Evolutionary conservation across 108 stramenopile genomes (phyloP), one percentile per base, ranked within the genome.

Genomic region (Skeletonema menzelii): DNA sequence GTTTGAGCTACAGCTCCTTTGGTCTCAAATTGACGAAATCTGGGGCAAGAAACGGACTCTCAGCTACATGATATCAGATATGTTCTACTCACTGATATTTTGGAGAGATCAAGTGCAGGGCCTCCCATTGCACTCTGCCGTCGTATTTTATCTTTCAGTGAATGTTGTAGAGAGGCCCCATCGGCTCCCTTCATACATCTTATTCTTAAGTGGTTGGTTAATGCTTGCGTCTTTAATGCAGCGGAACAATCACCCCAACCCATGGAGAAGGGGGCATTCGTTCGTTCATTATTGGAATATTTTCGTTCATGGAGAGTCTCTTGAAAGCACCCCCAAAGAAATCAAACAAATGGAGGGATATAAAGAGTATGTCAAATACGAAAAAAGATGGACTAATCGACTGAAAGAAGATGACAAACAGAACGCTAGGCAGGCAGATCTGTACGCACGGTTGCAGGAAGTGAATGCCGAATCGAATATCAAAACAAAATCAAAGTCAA

Each of bases 31-130:
- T 34, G 84, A 88, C 38, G 91, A 92, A 66, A 80, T 92, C 20
- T 65, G 89, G 61, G 82, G 76, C 32, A 83, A 84, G 34, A 88
- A 88, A 65, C 40, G 76, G 24, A 55, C 40, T 15, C 32, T 80
- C 11, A 55, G 69, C 6, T 82, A 82, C 27, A 30, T 49, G 8
- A 66, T 86, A 2, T 56, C 47, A 4, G 83, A 84, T 44, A 63
- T 76, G 6, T 17, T 83, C 17, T 26, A 68, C 46, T 87, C 88
- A 8, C 64, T 91, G n/a, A 66, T 91, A 19, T 87, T 91, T 63
- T 92, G 91, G 91, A 76, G 82, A 53, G 87, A 85, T 35, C 89
- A 91, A 65, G 85, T 93, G 30, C 75, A 90, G 59, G 65, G 75
- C 60, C 67, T 93, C 20, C 92, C 92, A 5, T 11, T 93, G 8